Evolutionary conservation across 1,139 yeast species (phyloP).

Genomic region (Candida tropicalis): DNA sequence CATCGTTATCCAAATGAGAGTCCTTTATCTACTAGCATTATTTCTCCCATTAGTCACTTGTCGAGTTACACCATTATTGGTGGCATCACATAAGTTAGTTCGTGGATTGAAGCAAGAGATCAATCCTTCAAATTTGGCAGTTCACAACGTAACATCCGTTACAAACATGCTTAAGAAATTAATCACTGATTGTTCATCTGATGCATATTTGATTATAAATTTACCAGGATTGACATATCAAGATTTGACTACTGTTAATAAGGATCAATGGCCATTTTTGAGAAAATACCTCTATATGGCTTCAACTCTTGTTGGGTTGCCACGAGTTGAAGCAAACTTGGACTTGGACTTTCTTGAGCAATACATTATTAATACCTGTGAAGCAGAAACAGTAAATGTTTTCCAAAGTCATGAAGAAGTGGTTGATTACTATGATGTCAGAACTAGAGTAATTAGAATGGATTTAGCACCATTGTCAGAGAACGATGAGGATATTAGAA

Average conservation of each 20-base stretch:
- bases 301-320: constrained; percentile 65
- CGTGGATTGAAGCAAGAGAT: constrained; percentile 32
- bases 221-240: constrained; percentile 65
- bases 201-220: constrained; percentile 67
- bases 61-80: constrained; percentile 33
- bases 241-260: constrained; percentile 52
- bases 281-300: constrained; percentile 58
- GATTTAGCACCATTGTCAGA: constrained; percentile 53
- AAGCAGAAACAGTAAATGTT: constrained; percentile 45
- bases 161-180: constrained; percentile 50
- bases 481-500: constrained; percentile 15
- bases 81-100: constrained; percentile 47
- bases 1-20: constrained; percentile 9
- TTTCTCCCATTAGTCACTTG: constrained; percentile 6
- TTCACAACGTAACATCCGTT: constrained; percentile 32
- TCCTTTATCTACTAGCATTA: constrained; percentile 6
- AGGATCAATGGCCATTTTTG: constrained; percentile 53
- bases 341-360: constrained; percentile 52
- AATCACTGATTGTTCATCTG: constrained; percentile 65
- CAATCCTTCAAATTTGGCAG: constrained; percentile 19
- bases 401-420: constrained; percentile 46
- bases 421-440: constrained; percentile 54
- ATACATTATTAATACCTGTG: constrained; percentile 48
- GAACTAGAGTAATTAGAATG: constrained; percentile 60
- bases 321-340: constrained; percentile 49